Evolutionary conservation across 306 rosid species (phyloP).

Genomic region (Hippophae tibetana): DNA sequence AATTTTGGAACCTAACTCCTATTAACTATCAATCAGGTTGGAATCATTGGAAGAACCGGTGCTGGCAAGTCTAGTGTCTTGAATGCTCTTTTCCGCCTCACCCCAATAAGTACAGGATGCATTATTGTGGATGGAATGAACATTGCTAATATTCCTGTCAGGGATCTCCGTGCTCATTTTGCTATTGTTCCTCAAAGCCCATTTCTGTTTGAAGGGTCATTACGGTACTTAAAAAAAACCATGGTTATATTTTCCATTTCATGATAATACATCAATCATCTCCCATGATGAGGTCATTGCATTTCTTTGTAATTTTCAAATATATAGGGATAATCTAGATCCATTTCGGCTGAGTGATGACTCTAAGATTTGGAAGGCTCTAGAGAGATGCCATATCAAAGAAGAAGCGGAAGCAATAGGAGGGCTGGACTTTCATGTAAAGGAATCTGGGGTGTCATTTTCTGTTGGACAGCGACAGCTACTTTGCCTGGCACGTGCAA

Average conservation of each 20-base stretch:
- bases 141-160: conserved; percentile 53
- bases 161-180: conserved; percentile 74
- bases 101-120: conserved; percentile 56
- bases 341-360: conserved; percentile 58
- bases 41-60: conserved; percentile 92
- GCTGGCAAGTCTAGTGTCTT: conserved; percentile 96
- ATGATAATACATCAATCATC: too few species aligned
- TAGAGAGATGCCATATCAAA: conserved; percentile 77
- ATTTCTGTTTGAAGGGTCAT: conserved; percentile 77
- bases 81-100: conserved; percentile 83
- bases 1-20: background rate
- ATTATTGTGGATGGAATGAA: conserved; percentile 65
- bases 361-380: conserved; percentile 59
- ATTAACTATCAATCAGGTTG: conserved; percentile 48
- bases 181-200: conserved; percentile 97
- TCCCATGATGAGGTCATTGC: background rate
- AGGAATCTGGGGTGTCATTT: conserved; percentile 67
- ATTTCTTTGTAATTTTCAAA: conserved; percentile 7
- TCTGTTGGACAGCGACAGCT: conserved; percentile 94
- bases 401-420: conserved; percentile 77
- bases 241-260: background rate
- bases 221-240: conserved; percentile 39
- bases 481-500: conserved; percentile 94
- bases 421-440: conserved; percentile 60
- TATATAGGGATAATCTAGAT: conserved; percentile 75